Evolutionary conservation across 1,284 basidiomycete species (phyloP), one percentile per base, ranked within the genome.

Genomic region (Trametes pubescens): DNA sequence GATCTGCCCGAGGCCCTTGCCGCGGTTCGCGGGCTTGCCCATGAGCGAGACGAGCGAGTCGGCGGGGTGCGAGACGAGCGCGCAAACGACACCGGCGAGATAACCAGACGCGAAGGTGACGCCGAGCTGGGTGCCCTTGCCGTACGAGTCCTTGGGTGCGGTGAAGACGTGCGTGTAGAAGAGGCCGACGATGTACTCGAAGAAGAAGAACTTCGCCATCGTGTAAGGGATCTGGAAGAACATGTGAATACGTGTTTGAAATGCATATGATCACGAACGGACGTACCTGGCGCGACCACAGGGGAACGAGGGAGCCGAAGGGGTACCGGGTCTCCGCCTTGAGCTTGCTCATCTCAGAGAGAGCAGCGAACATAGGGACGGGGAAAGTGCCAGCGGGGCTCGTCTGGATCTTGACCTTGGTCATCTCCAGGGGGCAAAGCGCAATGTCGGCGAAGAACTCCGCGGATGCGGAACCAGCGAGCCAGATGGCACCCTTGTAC

Each of bases 361-460:
- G 76, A n/a, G 91, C 91, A 68, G 88, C 81, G 64, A 85, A 86
- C 73, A 92, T 92, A 62, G 84, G 78, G 57, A 82, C 84, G 68
- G 91, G 91, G 87, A 93, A 93, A 57, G 89, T 88, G 59, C 91
- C 91, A 51, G 70, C 80, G 52, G 84, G 79, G 69, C 86, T 89
- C 35, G 91, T 93, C 80, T 93, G 91, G 70, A 93, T 91, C 81
- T 91, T 92, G 83, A 93, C 90, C 79, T 93, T 93, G 76, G 88
- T 89, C 91, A 93, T 93, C 77, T 93, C 91, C 43, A 92, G 78
- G 60, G 91, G 91, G 80, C 91, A 93, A 59, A 93, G 87, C 38
- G 90, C 91, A 70, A 97, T 90, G 73, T 98, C 95, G 71, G 97
- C 97, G 78, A 99, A 96, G 81, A 96, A 89, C 77, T 98, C 96